Evolutionary conservation across 2,329 filamentous ascomycete species (phyloP), one percentile per base, ranked within the genome.

Genomic region (Falciphora oryzae): DNA sequence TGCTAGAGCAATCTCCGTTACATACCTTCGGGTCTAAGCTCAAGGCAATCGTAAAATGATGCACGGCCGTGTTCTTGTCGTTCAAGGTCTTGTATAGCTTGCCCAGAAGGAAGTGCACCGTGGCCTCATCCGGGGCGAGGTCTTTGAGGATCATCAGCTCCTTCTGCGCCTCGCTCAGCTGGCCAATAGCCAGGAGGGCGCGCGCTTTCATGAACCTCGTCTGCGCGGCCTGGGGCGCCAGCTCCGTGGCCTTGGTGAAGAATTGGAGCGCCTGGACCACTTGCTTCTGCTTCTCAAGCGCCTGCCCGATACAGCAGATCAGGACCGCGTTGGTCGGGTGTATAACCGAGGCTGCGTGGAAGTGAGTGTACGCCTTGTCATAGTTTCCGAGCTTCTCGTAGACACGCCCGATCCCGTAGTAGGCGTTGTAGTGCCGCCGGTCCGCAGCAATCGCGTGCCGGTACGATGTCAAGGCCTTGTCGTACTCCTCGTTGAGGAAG

Each of bases 11-110:
- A 53, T 53, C n/a, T 53, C n/a, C 22, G n/a, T 22, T n/a, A 74
- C 82, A 74, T 81, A 96, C 94, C 88, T 98, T 98, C 35, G 94
- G 95, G 80, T 99, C 95, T 72, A 99, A 80, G 76, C 97, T 97
- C 73, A 98, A 80, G 25, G 95, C 95, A 75, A 93, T 94, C 8
- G 95, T 99, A 74, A 96, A 96, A 75, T 97, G 92, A 66, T 90
- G 89, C 66, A 99, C 91, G n/a, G 95, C 93, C 71, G 88, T 84
- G 67, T 88, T 87, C 75, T 88, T 90, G 71, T 92, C 86, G 70
- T 87, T 87, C 71, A 91, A 81, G 64, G 81, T 83, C 76, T 90
- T 90, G 78, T 93, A 92, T 67, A 93, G 83, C 73, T 92, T 91
- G 27, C 93, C 96, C 56, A 99, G 86, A 67, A 97, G 80, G 79